Evolutionary conservation across 2,329 filamentous ascomycete species (phyloP), one percentile per base, ranked within the genome.

Genomic region (Penicillium sp.): DNA sequence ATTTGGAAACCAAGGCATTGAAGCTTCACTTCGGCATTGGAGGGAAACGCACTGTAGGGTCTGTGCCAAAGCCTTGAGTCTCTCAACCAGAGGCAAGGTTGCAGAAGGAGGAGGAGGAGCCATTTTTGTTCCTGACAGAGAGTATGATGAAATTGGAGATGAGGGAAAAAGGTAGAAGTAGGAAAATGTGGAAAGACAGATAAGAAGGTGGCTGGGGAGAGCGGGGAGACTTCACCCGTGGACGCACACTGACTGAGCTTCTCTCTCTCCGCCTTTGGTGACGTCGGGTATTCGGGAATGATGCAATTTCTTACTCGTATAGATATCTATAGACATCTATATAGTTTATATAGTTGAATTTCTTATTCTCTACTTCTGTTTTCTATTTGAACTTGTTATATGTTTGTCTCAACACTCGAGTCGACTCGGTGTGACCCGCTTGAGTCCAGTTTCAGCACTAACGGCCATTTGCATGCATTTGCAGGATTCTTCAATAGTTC

Each of bases 31-130:
- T 57, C 35, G 45, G 54, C 35, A 61, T 44, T 35, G 50, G 44
- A 40, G 18, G 46, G 76, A 76, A 73, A 89, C 93, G 67, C 74
- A 99, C 81, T 97, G 94, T 66, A 97, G 82, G 44, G 92, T 97
- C 76, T 96, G 87, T 64, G 88, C 92, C 66, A 97, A 82, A 66
- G 84, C 81, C 68, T 90, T 77, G 58, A 96, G 79, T 71, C 92
- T 85, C 79, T 94, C 86, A 70, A 80, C 78, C 69, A 94, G 80
- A 73, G 90, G 87, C 75, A 89, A 76, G 66, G 79, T 82, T 56
- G 88, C 79, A 57, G 87, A 79, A 63, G 43, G 43, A 45, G 89
- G 88, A 75, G 89, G 88, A 78, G 89, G 88, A 77, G 89, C 85
- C 87, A 90, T 26, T 32, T 42, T 2, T 32, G 13, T 34, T 32